phyloP scores from a whole-genome alignment of 192 early-diverging fungal genomes.

The Umbelopsis sp. region DNA sequence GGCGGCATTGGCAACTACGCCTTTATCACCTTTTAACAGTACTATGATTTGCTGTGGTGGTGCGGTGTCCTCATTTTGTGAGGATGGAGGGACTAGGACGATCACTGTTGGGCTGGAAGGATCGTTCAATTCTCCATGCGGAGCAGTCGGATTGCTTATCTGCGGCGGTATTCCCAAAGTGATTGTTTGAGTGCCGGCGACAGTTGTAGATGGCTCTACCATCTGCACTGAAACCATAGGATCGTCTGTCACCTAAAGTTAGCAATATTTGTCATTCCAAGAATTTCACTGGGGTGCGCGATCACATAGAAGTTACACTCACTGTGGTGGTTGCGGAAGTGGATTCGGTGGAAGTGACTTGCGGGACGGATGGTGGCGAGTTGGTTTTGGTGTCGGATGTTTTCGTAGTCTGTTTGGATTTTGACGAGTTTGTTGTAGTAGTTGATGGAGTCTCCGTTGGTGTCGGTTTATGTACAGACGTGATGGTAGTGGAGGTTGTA shows the following conservation, averaged over 20 bases:
- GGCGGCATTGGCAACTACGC: neutral
- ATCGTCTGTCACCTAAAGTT: neutral
- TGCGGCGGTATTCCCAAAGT: neutral
- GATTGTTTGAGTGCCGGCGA: neutral
- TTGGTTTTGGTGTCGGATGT: no score
- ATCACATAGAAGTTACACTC: no score
- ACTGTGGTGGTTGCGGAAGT: no score
- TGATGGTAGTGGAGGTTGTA: no score
- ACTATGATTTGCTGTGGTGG: slow-evolving; percentile 6
- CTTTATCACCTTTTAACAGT: neutral
- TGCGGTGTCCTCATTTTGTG: neutral
- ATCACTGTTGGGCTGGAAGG: slow-evolving; percentile 3
- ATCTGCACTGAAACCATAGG: slow-evolving; percentile 19
- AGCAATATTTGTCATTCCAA: no score
- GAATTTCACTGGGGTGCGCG: no score
- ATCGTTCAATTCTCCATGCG: slow-evolving; percentile 2
- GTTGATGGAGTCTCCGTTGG: no score
- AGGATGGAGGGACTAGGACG: neutral
- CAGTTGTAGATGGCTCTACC: neutral
- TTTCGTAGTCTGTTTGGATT: no score
- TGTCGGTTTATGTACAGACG: no score
- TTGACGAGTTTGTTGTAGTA: no score
- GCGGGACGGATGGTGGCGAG: no score
- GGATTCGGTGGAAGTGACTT: no score
- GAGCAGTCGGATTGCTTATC: neutral